Conservation (phyloP, 164 flowering plant genomes). For the Protea cynaroides region DNA sequence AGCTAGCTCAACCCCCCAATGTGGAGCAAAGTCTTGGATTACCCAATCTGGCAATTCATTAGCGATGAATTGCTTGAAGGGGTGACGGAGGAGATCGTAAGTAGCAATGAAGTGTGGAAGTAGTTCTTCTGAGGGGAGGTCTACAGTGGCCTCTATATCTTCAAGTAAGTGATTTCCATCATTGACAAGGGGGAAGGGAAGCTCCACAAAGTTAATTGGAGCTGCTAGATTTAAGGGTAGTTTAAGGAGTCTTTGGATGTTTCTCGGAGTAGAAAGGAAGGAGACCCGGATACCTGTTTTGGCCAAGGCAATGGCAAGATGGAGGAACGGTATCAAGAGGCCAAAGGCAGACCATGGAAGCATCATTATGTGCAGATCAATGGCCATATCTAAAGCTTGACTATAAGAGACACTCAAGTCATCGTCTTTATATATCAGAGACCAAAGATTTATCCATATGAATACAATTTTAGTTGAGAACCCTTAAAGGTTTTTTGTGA, state of each 20-base stretch:
- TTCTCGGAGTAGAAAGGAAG: conserved; percentile 14
- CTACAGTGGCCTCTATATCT: neutral
- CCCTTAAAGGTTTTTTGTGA: too few species aligned
- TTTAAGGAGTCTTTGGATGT: too few species aligned
- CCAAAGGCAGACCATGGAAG: conserved; percentile 43
- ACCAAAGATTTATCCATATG: too few species aligned
- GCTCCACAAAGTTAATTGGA: too few species aligned
- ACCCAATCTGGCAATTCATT: too few species aligned
- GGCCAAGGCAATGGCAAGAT: conserved; percentile 26
- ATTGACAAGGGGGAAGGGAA: too few species aligned
- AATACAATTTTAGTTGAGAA: too few species aligned
- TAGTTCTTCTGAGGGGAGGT: conserved; percentile 9
- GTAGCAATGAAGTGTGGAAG: neutral
- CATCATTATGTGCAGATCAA: conserved; percentile 17
- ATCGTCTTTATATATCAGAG: too few species aligned
- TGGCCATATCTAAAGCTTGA: neutral
- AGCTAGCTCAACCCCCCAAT: neutral
- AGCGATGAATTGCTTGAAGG: neutral
- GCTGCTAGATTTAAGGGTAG: too few species aligned
- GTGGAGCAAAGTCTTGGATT: neutral
- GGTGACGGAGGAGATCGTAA: conserved; percentile 1
- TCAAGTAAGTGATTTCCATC: too few species aligned
- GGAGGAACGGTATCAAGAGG: conserved; percentile 29
- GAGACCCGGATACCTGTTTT: conserved; percentile 21
- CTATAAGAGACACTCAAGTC: too few species aligned